Base-by-base conservation (phyloP, 2,329 filamentous ascomycete species). In the Aspergillus candidus region DNA sequence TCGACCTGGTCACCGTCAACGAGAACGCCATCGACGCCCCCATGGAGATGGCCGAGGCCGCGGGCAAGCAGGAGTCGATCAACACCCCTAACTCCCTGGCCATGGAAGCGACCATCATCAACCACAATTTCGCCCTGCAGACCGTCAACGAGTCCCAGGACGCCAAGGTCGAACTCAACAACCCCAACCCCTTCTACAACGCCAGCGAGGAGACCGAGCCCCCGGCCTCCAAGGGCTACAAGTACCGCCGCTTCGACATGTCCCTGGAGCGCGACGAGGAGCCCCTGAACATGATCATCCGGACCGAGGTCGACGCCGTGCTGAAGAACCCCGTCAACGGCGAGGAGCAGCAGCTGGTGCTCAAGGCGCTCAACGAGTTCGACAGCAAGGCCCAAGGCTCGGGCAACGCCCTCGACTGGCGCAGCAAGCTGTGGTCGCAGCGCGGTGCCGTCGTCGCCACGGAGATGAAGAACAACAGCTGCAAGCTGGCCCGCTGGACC, bases 401-500 rank as follows among this genome's bases (percentile, higher is more conserved):
- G 55, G 93, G 93, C 56, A 89, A 91, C 53, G 93, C 93, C 43
- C 79, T 98, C 41, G 93, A 98, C 78, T 98, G 93, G 93, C 81
- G 93, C 67, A 85, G 83, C 56, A 98, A 98, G 80, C 80, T 98
- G 48, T 86, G 87, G 53, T 88, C 84, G 59, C 90, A 96, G 75
- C 86, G 93, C 61, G 93, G 93, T 82, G 93, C 93, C 45, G 91
- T 98, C 35, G 86, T 98, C 18, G 93, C 93, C 14, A 98, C 93
- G 11, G 93, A 98, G 76, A 98, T 98, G 93, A 98, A 98, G 87
- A 98, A 98, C 82, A 98, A 98, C 80, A 89, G 83, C 65, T 94
- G 88, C 85, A 98, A 98, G 78, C 83, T 98, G 51, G 93, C 93
- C 46, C 79, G 93, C 67, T 98, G 93, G 93, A 95, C 93, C 29